A percentile compares a stretch with the other conserved stretches of the same genome.
Evolutionary conservation across 2,329 filamentous ascomycete genomes (phyloP).

Genomic region (Aspergillus floridensis): DNA sequence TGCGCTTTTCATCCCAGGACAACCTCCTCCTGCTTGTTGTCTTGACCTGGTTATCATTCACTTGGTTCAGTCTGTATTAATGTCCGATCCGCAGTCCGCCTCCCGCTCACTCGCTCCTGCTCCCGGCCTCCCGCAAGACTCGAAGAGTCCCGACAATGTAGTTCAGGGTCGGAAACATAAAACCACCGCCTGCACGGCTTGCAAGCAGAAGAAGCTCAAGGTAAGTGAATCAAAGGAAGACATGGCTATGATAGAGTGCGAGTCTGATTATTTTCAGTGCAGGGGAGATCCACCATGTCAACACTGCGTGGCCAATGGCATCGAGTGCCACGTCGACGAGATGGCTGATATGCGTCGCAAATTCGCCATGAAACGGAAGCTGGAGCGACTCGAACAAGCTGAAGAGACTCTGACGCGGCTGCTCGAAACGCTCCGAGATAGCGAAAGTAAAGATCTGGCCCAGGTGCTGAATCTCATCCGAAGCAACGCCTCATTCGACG

Average conservation of each 20-base stretch:
- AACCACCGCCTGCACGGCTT: conserved; percentile 23
- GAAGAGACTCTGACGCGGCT: conserved; percentile 18
- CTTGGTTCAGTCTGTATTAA: conserved; percentile 4
- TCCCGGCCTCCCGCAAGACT: conserved; percentile 8
- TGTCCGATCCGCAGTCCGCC: conserved; percentile 20
- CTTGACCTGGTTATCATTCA: background rate
- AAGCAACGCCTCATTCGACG: conserved; percentile 23
- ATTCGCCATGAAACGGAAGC: conserved; percentile 23
- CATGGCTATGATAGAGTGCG: background rate
- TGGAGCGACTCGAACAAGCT: conserved; percentile 20
- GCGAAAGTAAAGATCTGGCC: conserved; percentile 15
- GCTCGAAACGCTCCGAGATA: conserved; percentile 21
- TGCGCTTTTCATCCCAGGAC: background rate
- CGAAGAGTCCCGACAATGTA: conserved; percentile 13
- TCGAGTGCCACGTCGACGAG: conserved; percentile 27
- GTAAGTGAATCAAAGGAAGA: conserved; percentile 3
- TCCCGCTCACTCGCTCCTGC: conserved; percentile 18
- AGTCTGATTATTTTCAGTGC: conserved; percentile 17
- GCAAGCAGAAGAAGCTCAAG: conserved; percentile 26
- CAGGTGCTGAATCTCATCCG: conserved; percentile 28
- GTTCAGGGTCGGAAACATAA: conserved; percentile 21
- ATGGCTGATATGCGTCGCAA: conserved; percentile 30
- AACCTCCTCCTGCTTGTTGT: background rate
- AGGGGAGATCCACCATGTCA: conserved; percentile 29
- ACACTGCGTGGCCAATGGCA: conserved; percentile 25